Percentiles rank a stretch among this genome's conserved stretches.
phyloP scores from a whole-genome alignment of 1,139 yeast species.

The Geotrichum aggregatum region DNA sequence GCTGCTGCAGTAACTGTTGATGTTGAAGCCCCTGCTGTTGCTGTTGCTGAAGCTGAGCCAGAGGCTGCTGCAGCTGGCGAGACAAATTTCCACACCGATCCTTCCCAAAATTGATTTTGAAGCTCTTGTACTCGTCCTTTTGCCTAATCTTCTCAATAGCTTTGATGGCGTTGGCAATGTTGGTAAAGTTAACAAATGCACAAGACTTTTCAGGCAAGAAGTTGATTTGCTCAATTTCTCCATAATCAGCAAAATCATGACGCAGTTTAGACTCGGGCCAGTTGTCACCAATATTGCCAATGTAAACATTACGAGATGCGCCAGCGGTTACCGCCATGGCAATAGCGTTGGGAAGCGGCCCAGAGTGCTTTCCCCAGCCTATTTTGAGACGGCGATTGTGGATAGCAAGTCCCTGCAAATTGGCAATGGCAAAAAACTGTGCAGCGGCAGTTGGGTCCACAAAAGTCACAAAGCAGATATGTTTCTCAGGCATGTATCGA shows the following conservation, averaged over 20 bases:
- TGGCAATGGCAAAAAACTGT: constrained; percentile 85
- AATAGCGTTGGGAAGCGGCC: constrained; percentile 77
- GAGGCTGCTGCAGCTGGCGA: constrained; percentile 19
- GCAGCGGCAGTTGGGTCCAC: constrained; percentile 91
- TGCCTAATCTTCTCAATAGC: constrained; percentile 68
- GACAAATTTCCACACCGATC: constrained; percentile 84
- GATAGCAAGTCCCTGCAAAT: constrained; percentile 72
- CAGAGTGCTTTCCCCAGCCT: constrained; percentile 96
- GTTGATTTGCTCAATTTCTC: constrained; percentile 92
- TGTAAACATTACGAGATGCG: constrained; percentile 85
- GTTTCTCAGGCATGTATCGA: constrained; percentile 66
- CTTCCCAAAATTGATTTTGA: constrained; percentile 82
- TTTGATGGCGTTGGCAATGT: constrained; percentile 78
- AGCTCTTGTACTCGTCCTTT: constrained; percentile 45
- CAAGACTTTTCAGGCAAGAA: constrained; percentile 78
- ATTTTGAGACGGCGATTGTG: constrained; percentile 79
- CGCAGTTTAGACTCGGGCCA: constrained; percentile 61
- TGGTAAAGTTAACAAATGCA: constrained; percentile 88
- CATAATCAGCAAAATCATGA: constrained; percentile 71
- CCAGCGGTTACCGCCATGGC: constrained; percentile 88
- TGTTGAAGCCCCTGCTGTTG: constrained; percentile 8
- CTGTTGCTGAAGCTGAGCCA: constrained; percentile 11
- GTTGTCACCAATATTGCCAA: constrained; percentile 62
- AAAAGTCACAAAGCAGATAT: constrained; percentile 88
- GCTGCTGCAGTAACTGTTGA: constrained; percentile 5